Evolutionary conservation across 176 grass and related monocot genomes (phyloP), one percentile per base, ranked within the genome.

Genomic region (Miscanthus lutarioriparius): DNA sequence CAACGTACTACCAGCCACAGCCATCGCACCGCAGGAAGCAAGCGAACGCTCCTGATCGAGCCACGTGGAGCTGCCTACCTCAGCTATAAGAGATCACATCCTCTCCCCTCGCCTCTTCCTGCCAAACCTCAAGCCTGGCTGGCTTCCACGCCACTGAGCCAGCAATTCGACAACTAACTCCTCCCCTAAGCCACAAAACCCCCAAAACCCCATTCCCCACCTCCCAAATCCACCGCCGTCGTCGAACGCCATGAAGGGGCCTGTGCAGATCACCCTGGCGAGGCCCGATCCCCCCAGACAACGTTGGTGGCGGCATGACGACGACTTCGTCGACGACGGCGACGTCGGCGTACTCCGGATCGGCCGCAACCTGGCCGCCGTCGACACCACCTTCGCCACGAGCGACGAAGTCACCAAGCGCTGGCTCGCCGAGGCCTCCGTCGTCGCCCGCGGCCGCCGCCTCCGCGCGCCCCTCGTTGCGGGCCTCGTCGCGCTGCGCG

Each of bases 401-500:
- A 51, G 9, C 28, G 45, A 77, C 33, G 62, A 41, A 3, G 44
- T 54, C 83, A 68, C 74, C 74, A 67, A n/a, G 62, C 41, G 64
- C 32, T 85, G 83, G 83, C 17, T 85, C 32, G 33, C 22, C 11
- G 45, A 81, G 43, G 45, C 47, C 63, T 1, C 44, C 47, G 1
- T 16, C 22, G 8, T 35, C 1, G 20, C 32, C 83, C 71, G 73
- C 32, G 71, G 73, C 74, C 23, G 74, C 74, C 72, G 64, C 72
- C 45, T 37, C 63, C 83, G 72, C 74, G 32, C 58, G 11, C 83
- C 83, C 8, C 23, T 41, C 83, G 44, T 85, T 45, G 83, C 15
- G 12, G 83, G 83, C 74, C 64, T 85, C 63, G 72, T 66, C 61
- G 62, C 73, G 27, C 73, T 78, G 63, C 73, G 77, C 77, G 77